Conservation (phyloP, 768 basidiomycete genomes). For the Boletales sp. region DNA sequence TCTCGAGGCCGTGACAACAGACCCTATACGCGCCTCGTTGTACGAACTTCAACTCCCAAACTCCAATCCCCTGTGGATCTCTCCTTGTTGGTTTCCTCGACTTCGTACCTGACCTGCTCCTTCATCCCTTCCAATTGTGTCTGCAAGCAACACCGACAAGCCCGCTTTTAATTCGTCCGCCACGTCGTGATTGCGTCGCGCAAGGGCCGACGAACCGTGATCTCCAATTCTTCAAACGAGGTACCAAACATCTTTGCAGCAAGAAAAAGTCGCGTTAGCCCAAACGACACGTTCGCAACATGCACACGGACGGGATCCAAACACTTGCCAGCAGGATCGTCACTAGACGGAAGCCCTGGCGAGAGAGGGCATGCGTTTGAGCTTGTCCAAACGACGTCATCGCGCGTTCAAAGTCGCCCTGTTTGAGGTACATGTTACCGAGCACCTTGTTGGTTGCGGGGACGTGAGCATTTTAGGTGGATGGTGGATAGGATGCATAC, state of each 20-base stretch:
- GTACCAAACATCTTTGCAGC: constrained; percentile 1
- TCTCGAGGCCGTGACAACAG: no score
- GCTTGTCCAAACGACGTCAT: neutral
- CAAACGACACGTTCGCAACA: no score
- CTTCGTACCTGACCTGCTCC: neutral
- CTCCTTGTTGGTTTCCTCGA: no score
- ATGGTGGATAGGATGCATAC: neutral
- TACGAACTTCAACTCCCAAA: no score
- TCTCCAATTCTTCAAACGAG: constrained; percentile 7
- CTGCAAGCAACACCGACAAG: neutral
- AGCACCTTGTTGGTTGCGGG: neutral
- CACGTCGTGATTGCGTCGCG: neutral
- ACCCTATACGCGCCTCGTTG: no score
- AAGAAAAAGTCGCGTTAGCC: neutral
- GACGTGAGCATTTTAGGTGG: neutral
- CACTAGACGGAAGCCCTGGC: neutral
- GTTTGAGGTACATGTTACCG: neutral
- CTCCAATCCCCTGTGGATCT: no score
- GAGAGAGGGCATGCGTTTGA: neutral
- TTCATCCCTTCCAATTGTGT: neutral
- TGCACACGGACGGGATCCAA: neutral
- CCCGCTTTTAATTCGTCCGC: neutral
- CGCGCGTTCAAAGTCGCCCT: constrained; percentile 1
- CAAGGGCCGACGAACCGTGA: constrained; percentile 1
- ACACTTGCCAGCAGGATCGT: constrained; percentile 2